These are phyloP conservation scores for Fusarium albosuccineum DNA, from an alignment of 2,329 filamentous ascomycete species.

Conservation along the genomic window DNA sequence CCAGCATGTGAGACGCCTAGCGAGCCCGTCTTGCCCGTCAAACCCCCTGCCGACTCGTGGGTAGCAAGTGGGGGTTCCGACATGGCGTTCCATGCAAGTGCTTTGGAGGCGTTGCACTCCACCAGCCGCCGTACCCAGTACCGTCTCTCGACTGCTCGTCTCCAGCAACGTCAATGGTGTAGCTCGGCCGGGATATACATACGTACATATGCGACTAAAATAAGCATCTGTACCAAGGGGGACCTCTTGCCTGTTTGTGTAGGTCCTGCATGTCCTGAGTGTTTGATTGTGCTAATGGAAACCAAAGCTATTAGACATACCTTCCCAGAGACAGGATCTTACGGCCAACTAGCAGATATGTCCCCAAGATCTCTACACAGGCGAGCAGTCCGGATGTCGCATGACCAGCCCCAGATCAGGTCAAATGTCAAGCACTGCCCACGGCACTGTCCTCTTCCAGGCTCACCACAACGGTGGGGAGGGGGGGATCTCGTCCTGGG, in stretches of 20 bases:
- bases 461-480: conserved; percentile 13
- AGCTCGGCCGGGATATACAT: conserved; percentile 23
- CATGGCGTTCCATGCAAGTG: conserved; percentile 46
- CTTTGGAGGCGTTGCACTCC: conserved; percentile 36
- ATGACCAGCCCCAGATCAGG: conserved; percentile 19
- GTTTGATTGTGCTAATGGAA: conserved; percentile 45
- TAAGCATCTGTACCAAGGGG: conserved; percentile 44
- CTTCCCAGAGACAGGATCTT: neutral
- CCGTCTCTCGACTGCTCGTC: conserved; percentile 30
- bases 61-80: conserved; percentile 42
- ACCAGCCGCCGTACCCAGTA: conserved; percentile 30
- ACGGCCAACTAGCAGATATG: neutral
- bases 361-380: conserved; percentile 3
- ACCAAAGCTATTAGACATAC: conserved; percentile 22
- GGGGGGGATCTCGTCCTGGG: conserved; percentile 1
- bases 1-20: conserved; percentile 33
- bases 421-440: conserved; percentile 8
- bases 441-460: conserved; percentile 2
- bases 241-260: conserved; percentile 25
- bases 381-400: conserved; percentile 16
- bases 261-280: conserved; percentile 32
- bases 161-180: conserved; percentile 35
- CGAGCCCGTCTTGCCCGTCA: conserved; percentile 24
- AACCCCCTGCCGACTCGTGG: conserved; percentile 44
- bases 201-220: conserved; percentile 44